Evolutionary conservation across 495 filamentous ascomycete genomes (phyloP), one percentile per base, ranked within the genome.

Genomic region (Penicillium ucsense): DNA sequence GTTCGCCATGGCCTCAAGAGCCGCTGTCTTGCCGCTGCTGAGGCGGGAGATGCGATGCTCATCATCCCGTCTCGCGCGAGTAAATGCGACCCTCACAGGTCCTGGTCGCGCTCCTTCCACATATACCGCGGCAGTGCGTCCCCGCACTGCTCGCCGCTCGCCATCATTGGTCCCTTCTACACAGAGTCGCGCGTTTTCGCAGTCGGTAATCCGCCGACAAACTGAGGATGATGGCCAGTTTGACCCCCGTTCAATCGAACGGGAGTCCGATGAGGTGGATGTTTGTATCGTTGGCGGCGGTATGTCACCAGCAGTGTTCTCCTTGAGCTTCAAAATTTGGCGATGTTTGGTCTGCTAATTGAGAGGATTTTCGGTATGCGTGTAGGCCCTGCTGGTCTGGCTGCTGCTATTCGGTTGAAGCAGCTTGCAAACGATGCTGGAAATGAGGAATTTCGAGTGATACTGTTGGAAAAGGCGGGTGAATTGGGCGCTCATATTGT

Each of bases 231-330:
- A 85, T 48, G 82, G 84, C 7, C 56, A 72, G 39, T 88, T 90
- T 51, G 86, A 94, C 61, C 84, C 84, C 6, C 72, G 72, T 33
- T 72, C 77, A 50, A 66, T 86, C 44, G 88, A 95, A 41, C 81
- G 92, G 47, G 92, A 97, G 67, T 85, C 78, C 44, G 92, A 97
- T 55, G 68, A 94, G 63, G 92, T 97, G 20, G 92, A 97, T 68
- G 91, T 97, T 7, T 94, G 88, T 60, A 97, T 99, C 63, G 80
- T 99, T 35, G 92, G 92, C 57, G 92, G 91, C 58, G 89, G 82
- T 84, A 76, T 52, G 66, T 59, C 8, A 20, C 20, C 20, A 20
- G 20, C 20, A 20, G 20, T 20, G 20, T 20, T 20, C 20, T 20
- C 20, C 20, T 20, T 20, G 20, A 20, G 20, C 20, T 20, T 20